Percentiles rank a stretch among this genome's conserved stretches.
These are phyloP conservation scores for Butyriboletus pseudospeciosus DNA, from an alignment of 1,284 basidiomycete genomes.

Conservation along the genomic window DNA sequence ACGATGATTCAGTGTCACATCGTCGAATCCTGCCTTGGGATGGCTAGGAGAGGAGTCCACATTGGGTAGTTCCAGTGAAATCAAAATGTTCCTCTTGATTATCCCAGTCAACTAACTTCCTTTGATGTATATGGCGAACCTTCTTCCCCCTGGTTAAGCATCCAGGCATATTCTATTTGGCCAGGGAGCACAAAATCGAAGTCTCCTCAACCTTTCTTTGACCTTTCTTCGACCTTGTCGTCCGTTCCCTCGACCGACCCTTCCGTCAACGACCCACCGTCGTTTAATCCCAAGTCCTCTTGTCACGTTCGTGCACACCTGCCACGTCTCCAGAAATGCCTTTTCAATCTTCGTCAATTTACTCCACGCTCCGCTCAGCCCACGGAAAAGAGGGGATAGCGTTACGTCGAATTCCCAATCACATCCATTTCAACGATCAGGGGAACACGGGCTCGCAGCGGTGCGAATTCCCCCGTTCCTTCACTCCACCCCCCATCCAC, in stretches of 20 bases:
- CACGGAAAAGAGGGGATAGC: conserved; percentile 54
- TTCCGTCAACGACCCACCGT: conserved; percentile 28
- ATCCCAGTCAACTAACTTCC: too few relatives aligned
- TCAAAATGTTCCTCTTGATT: too few relatives aligned
- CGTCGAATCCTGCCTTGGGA: too few relatives aligned
- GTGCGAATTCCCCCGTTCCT: conserved; percentile 56
- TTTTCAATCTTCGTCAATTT: conserved; percentile 16
- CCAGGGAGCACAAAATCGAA: conserved; percentile 43
- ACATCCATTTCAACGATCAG: too few relatives aligned
- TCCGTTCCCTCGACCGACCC: conserved; percentile 21
- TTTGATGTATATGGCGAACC: too few relatives aligned
- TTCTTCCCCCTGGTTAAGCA: too few relatives aligned
- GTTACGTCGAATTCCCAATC: not conserved
- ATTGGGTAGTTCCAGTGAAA: too few relatives aligned
- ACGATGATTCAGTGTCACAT: too few relatives aligned
- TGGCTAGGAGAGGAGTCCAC: too few relatives aligned
- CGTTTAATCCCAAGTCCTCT: conserved; percentile 66
- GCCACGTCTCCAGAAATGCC: conserved; percentile 23
- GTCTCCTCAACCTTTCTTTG: conserved; percentile 2
- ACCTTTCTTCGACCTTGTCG: conserved; percentile 11
- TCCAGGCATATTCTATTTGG: conserved; percentile 35
- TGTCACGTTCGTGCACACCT: conserved; percentile 52
- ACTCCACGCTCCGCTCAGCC: conserved; percentile 32
- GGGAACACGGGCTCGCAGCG: too few relatives aligned
- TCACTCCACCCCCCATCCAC: conserved; percentile 38